Evolutionary conservation across 768 basidiomycete species (phyloP), one percentile per base, ranked within the genome.

Genomic region (Pholiota microspora): DNA sequence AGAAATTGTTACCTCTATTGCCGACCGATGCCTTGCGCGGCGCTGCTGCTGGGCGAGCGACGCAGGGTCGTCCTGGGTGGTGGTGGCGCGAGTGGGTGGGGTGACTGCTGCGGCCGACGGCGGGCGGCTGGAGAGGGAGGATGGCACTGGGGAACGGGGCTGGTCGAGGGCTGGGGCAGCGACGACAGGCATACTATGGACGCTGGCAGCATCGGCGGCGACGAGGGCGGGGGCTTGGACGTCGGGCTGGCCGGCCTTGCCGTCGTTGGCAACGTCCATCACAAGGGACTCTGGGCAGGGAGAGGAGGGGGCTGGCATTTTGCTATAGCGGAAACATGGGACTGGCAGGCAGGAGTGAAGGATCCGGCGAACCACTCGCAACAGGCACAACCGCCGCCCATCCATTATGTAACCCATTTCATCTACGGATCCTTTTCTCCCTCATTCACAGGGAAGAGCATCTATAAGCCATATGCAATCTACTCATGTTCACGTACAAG

Each of bases 131-230:
- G 67, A 57, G 25, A 53, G 51, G 13, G 44, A 21, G 5, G 49
- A 25, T 27, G 51, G 40, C n/a, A 68, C 63, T 24, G 77, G 69
- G 1, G 70, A 68, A 2, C 71, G 71, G 9, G 68, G 66, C 36
- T 67, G 59, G 8, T 59, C 59, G 4, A 69, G 59, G 21, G 67
- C 49, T 0, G 66, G 53, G 16, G 70, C 58, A 10, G 77, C 79
- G 13, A 78, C 78, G 9, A 72, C 73, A 8, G 86, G 84, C 60
- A 86, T 73, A 59, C 82, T 85, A 57, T 81, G 84, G 4, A 81
- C 68, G 60, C 86, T 88, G 61, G 75, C 75, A 15, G 72, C 70
- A 58, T 86, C 85, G 0, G 73, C 71, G 32, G n/a, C 29, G 7
- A 29, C 1, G 27, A 16, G 46, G 28, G 29, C 18, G 25, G 27